phyloP scores from a whole-genome alignment of 495 filamentous ascomycete species.

The Pyrenula aspistea region DNA sequence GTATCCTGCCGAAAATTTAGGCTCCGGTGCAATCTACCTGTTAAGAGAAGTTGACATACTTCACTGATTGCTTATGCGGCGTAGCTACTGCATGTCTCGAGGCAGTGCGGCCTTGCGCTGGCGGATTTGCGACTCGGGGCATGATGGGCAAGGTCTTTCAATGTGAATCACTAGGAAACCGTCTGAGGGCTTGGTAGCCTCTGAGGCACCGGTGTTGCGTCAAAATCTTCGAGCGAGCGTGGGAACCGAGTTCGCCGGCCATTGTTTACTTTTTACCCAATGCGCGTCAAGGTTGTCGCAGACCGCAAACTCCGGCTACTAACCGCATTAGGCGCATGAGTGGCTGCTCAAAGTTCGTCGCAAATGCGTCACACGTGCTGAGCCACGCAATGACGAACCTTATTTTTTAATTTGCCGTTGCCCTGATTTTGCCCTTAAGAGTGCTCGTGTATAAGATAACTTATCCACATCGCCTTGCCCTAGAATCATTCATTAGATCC shows the following conservation, averaged over 20 bases:
- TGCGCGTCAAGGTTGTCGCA: background rate
- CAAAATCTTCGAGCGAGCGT: background rate
- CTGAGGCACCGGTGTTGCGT: background rate
- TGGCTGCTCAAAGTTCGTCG: background rate
- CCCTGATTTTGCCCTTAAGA: background rate
- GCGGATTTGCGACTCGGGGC: conserved; percentile 59
- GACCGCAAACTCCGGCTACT: background rate
- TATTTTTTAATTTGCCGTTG: background rate
- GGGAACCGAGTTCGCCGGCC: background rate
- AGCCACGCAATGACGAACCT: background rate
- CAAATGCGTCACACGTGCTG: background rate
- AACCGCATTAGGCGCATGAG: background rate
- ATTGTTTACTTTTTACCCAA: background rate
- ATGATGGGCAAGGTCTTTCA: conserved; percentile 28
- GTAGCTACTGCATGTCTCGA: conserved; percentile 36
- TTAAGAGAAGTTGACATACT: conserved; percentile 32
- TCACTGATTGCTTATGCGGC: conserved; percentile 51
- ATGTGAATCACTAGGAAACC: background rate
- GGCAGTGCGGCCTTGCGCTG: conserved; percentile 33
- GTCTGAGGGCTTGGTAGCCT: background rate
- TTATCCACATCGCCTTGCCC: no score
- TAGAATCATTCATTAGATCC: no score
- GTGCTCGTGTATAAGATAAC: no score
- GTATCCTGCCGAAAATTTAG: conserved; percentile 45
- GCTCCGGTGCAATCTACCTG: conserved; percentile 5